These are phyloP conservation scores for Tubosaeta brunneosetosa DNA, from an alignment of 768 basidiomycete genomes.

Conservation along the genomic window DNA sequence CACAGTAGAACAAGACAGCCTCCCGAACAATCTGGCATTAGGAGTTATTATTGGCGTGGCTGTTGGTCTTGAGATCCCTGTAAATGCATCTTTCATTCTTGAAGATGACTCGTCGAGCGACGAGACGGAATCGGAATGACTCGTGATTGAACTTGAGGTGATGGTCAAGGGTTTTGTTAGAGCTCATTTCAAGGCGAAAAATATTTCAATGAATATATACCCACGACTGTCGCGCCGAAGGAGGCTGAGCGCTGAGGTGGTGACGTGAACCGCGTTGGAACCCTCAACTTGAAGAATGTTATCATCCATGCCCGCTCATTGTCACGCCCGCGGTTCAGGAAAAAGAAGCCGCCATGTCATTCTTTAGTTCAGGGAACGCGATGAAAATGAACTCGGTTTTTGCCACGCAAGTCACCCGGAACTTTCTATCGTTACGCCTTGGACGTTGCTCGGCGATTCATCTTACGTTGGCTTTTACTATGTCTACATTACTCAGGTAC, in stretches of 20 bases:
- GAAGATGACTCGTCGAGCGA: not conserved
- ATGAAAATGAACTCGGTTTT: not conserved
- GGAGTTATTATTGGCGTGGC: not conserved
- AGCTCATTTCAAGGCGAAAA: not conserved
- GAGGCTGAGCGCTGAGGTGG: not conserved
- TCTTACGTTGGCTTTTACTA: not conserved
- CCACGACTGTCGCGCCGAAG: not conserved
- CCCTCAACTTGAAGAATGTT: not conserved
- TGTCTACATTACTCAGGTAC: not conserved
- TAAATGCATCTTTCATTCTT: too few relatives aligned
- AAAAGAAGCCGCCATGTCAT: not conserved
- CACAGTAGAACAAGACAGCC: not conserved
- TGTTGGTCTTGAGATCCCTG: not conserved
- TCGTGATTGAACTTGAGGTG: not conserved
- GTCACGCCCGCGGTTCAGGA: not conserved
- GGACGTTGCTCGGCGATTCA: not conserved
- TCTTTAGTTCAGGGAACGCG: not conserved
- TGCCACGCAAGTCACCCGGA: not conserved
- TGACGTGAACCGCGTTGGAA: not conserved
- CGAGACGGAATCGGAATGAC: not conserved
- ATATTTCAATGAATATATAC: not conserved
- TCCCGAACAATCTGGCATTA: not conserved
- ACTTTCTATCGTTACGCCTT: not conserved
- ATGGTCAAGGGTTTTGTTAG: not conserved
- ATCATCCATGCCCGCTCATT: not conserved